Base-by-base conservation (phyloP, 2,329 filamentous ascomycete genomes). In the Calonectria naviculata region DNA sequence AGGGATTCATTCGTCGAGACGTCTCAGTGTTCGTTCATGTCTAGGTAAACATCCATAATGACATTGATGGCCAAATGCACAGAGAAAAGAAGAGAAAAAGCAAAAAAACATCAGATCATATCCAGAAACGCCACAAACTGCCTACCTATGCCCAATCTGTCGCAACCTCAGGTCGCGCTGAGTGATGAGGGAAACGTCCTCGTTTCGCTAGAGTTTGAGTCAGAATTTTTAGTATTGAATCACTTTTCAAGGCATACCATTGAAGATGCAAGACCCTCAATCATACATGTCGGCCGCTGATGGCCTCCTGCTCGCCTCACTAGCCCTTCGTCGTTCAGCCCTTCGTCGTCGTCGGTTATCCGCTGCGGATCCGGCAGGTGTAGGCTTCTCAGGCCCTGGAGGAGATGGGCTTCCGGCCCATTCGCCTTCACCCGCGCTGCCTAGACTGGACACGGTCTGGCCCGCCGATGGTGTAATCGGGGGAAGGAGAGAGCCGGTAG, bases 301-400 rank as follows among this genome's bases (percentile, higher is more conserved):
- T 49, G 80, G 83, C 54, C 36, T 29, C 24, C 81, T 74, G 34
- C 75, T 75, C 28, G 62, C 31, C 49, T 75, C 76, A 80, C 76
- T 84, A 74, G 75, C 85, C 81, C 81, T 83, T 75, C 90, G 78
- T 70, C 85, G 84, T 80, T 92, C 90, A 71, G 87, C 79, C 74
- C 90, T 84, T 75, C 90, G 86, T 78, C 90, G 83, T 74, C 89
- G 80, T 72, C 90, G 83, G 69, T 88, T 87, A 68, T 91, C 87
- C 6, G 79, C 80, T 3, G 70, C 76, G 7, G 81, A 81, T 29
- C 80, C 80, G 17, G 76, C 76, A 19, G 70, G 56, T 85, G 70
- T 90, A 86, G 62, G 44, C 34, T 65, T 65, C 7, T 63, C 68
- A 9, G 81, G 83, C n/a, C 81, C 85, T 63, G 83, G 84, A 1